Percentiles rank a stretch among this genome's conserved stretches.
These are phyloP conservation scores for Suhomyces maxii DNA, from an alignment of 1,139 yeast species.

Conservation along the genomic window DNA sequence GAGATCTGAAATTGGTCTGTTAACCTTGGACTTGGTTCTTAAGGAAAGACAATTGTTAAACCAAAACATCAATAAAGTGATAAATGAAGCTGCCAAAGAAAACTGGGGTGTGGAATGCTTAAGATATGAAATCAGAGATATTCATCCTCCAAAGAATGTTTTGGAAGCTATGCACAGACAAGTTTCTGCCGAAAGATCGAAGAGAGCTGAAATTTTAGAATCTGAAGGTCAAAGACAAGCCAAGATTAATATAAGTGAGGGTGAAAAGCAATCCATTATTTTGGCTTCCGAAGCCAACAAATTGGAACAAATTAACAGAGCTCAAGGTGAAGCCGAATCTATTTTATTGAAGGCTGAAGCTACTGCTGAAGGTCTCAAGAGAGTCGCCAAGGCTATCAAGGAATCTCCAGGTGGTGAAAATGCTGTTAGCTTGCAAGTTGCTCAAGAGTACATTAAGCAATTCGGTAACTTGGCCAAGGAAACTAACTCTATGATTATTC, in stretches of 20 bases:
- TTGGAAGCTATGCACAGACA: slow-evolving; percentile 90
- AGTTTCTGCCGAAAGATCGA: slow-evolving; percentile 82
- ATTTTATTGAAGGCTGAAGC: slow-evolving; percentile 71
- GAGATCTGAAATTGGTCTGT: slow-evolving; percentile 85
- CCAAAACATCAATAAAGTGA: slow-evolving; percentile 69
- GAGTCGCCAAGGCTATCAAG: slow-evolving; percentile 65
- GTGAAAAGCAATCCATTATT: slow-evolving; percentile 68
- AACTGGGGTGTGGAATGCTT: slow-evolving; percentile 84
- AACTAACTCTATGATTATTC: slow-evolving; percentile 73
- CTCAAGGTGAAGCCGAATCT: slow-evolving; percentile 71
- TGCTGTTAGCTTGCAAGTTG: slow-evolving; percentile 77
- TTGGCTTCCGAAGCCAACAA: slow-evolving; percentile 70
- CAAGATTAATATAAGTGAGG: slow-evolving; percentile 80
- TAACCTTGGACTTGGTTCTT: slow-evolving; percentile 75
- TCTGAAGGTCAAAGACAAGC: slow-evolving; percentile 82
- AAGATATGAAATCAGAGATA: slow-evolving; percentile 84
- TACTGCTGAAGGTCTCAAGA: slow-evolving; percentile 67
- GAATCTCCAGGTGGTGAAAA: slow-evolving; percentile 70
- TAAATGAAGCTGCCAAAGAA: slow-evolving; percentile 79
- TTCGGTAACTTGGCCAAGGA: slow-evolving; percentile 84
- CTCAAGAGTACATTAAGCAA: slow-evolving; percentile 80
- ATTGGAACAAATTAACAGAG: slow-evolving; percentile 62
- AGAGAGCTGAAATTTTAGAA: slow-evolving; percentile 83
- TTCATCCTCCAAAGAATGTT: slow-evolving; percentile 86
- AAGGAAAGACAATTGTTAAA: slow-evolving; percentile 75